Conservation (phyloP, 2,329 filamentous ascomycete species). For the Neofusicoccum umdonicola region DNA sequence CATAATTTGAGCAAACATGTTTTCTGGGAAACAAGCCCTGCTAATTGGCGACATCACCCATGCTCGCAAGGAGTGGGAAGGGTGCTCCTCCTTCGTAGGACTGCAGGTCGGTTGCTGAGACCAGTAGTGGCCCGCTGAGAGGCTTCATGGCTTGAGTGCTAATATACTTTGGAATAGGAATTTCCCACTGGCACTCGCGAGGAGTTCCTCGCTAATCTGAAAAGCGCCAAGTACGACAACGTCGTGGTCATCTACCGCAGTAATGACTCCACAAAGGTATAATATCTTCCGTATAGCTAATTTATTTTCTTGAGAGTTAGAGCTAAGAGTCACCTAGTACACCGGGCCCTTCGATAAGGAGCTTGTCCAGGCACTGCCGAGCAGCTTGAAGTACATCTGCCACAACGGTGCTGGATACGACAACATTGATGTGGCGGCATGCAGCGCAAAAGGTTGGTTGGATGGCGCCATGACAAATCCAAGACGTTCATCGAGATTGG, state of each 20-base stretch:
- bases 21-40: conserved; percentile 35
- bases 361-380: conserved; percentile 42
- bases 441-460: conserved; percentile 39
- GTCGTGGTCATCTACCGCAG: conserved; percentile 59
- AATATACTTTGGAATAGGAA: conserved; percentile 39
- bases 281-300: not conserved
- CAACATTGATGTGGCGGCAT: conserved; percentile 57
- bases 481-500: no score
- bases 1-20: not conserved
- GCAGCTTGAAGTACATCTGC: conserved; percentile 44
- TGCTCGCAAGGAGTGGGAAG: conserved; percentile 48
- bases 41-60: conserved; percentile 47
- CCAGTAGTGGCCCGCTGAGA: not conserved
- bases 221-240: conserved; percentile 54
- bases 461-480: conserved; percentile 24
- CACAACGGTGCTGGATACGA: conserved; percentile 58
- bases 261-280: conserved; percentile 53
- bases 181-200: conserved; percentile 53
- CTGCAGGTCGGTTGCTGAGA: conserved; percentile 27
- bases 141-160: not conserved
- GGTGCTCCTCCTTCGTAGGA: conserved; percentile 29
- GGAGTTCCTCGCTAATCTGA: conserved; percentile 56
- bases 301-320: no score
- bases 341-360: conserved; percentile 49
- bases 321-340: conserved; percentile 22